These are phyloP conservation scores for Coemansia sp. DNA, from an alignment of 192 early-diverging fungal genomes.

Conservation along the genomic window DNA sequence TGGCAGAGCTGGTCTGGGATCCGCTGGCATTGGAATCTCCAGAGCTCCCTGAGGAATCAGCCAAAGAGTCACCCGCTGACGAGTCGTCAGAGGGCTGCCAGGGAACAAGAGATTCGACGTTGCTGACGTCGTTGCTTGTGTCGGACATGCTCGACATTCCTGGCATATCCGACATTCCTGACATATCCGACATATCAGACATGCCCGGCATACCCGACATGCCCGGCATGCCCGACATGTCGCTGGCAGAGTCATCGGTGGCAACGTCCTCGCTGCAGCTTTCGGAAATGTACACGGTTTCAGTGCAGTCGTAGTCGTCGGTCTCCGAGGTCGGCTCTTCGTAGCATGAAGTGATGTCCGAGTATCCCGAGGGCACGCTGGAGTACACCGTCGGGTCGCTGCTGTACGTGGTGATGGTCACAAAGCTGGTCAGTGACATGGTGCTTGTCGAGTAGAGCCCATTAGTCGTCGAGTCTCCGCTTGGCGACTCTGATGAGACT, in stretches of 20 bases:
- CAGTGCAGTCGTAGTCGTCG: background rate
- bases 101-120: too few relatives aligned
- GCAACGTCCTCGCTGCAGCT: background rate
- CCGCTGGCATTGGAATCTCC: too few relatives aligned
- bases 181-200: background rate
- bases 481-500: background rate
- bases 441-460: background rate
- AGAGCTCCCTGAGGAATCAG: too few relatives aligned
- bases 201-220: background rate
- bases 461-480: background rate
- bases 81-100: too few relatives aligned
- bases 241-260: background rate
- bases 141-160: too few relatives aligned
- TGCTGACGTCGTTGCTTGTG: too few relatives aligned
- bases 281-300: background rate
- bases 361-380: constrained; percentile 1
- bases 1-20: too few relatives aligned
- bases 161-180: too few relatives aligned
- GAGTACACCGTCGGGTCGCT: background rate
- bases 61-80: too few relatives aligned
- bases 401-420: constrained; percentile 7
- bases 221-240: background rate
- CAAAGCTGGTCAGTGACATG: background rate
- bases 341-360: background rate
- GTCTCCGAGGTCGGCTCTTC: background rate